Conservation (phyloP, 345 rosid genomes). For the Eucalyptus caleyi region DNA sequence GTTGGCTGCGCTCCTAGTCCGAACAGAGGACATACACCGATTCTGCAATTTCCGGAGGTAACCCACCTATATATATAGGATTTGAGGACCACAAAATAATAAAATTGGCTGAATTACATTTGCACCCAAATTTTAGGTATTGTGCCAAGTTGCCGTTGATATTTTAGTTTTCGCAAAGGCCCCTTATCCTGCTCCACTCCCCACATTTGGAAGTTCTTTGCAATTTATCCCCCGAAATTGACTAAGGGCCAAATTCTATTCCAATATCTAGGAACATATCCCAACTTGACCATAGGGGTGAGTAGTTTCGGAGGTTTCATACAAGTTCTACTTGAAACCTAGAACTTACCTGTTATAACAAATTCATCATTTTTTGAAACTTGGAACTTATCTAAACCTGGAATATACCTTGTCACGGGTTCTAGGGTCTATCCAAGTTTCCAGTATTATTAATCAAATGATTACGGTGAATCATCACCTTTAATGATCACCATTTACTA, state of each 20-base stretch:
- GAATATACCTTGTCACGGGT: fast-evolving
- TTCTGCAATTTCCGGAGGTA: neutral
- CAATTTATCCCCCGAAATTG: neutral
- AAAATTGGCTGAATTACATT: neutral
- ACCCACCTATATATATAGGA: neutral
- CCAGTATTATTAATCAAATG: too few species aligned
- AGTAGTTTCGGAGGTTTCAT: fast-evolving
- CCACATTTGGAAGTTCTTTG: neutral
- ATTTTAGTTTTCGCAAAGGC: neutral
- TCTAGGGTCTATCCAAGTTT: too few species aligned
- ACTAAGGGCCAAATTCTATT: neutral
- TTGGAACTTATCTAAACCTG: fast-evolving
- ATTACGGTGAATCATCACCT: fast-evolving
- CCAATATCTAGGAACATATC: neutral
- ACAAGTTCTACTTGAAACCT: too few species aligned
- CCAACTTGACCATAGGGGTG: neutral
- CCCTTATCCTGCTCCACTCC: neutral
- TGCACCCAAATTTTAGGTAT: neutral
- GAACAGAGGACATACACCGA: neutral
- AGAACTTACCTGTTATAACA: too few species aligned
- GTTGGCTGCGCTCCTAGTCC: too few species aligned
- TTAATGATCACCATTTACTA: too few species aligned
- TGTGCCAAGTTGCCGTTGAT: neutral
- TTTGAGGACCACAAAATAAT: neutral
- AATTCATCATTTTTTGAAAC: too few species aligned